Base-by-base conservation (phyloP, 495 filamentous ascomycete species). In the Aspergillus carlsbadensis region DNA sequence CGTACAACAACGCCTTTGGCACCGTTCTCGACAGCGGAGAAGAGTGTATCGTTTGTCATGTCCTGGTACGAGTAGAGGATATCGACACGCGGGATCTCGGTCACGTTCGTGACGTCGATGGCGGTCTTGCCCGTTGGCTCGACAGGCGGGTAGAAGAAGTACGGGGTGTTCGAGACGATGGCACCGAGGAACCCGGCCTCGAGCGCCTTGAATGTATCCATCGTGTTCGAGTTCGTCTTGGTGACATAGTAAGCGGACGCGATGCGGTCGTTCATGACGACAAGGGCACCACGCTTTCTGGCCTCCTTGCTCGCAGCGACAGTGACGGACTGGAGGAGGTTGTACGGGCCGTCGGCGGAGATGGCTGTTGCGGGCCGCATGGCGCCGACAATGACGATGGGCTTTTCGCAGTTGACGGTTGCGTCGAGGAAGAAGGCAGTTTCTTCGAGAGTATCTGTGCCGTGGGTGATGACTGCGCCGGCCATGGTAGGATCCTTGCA, bases 221-320 rank as follows among this genome's bases (percentile, higher is more conserved):
- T 64, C 31, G 73, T 68, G 59, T 81, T 81, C 22, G 77, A 75
- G 52, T 80, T 76, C 18, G 69, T 79, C 64, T 81, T 81, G 52
- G 77, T 73, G n/a, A 70, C 74, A 47, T 70, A 81, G 58, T 66
- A 78, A 5, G 78, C 76, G 5, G 63, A 70, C 10, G 66, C 67
- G 58, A 80, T 79, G 44, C 78, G 76, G 52, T 81, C 78, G 60
- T 81, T 81, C 61, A 79, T 61, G n/a, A 75, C 72, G 31, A 80
- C 70, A 69, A 81, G 71, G 2, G 76, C 66, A 34, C 76, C 76
- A 8, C 76, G 65, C 44, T 70, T 60, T 13, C 49, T 58, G 6
- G 74, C 70, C 3, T 66, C 50, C 7, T 70, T 63, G 36, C 53
- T 64, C 5, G 63, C 67, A 1, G 78, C 76, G 1, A 81, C 65